Evolutionary conservation across 2,329 filamentous ascomycete species (phyloP).

Genomic region (Sporothrix schenckii): DNA sequence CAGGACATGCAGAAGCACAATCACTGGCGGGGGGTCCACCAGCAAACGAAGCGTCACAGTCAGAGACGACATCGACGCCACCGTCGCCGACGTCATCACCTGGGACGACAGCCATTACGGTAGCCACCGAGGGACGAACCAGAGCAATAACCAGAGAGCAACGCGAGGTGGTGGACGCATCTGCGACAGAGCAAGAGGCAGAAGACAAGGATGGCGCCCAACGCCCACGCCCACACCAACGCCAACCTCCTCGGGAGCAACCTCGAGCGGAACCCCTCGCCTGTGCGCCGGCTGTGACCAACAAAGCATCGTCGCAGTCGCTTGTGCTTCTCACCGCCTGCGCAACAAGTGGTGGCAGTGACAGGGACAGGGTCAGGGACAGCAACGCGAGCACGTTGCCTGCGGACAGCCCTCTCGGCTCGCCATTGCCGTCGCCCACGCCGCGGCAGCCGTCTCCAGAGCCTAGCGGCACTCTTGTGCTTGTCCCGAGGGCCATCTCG

Average conservation of each 20-base stretch:
- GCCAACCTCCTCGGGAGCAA: not conserved
- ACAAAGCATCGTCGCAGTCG: conserved; percentile 21
- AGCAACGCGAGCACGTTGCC: not conserved
- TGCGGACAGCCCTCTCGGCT: not conserved
- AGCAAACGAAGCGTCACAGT: conserved; percentile 18
- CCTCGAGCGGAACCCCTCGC: not conserved
- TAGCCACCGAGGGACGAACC: not conserved
- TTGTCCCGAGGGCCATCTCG: not conserved
- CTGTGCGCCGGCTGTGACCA: not conserved
- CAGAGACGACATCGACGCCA: not conserved
- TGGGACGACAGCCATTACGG: too few relatives aligned
- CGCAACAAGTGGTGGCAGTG: not conserved
- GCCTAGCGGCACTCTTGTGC: not conserved
- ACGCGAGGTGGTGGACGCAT: not conserved
- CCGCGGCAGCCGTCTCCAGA: not conserved
- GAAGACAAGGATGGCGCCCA: conserved; percentile 1
- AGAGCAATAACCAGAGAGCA: not conserved
- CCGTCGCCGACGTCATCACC: not conserved
- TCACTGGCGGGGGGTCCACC: conserved; percentile 8
- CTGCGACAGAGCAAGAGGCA: not conserved
- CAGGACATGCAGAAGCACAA: not conserved
- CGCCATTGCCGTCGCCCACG: not conserved
- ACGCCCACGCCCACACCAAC: not conserved
- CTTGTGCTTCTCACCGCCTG: conserved; percentile 16
- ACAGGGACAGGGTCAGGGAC: too few relatives aligned